These are phyloP conservation scores for Calcarisporium arbuscula DNA, from an alignment of 2,329 filamentous ascomycete genomes.

Conservation along the genomic window DNA sequence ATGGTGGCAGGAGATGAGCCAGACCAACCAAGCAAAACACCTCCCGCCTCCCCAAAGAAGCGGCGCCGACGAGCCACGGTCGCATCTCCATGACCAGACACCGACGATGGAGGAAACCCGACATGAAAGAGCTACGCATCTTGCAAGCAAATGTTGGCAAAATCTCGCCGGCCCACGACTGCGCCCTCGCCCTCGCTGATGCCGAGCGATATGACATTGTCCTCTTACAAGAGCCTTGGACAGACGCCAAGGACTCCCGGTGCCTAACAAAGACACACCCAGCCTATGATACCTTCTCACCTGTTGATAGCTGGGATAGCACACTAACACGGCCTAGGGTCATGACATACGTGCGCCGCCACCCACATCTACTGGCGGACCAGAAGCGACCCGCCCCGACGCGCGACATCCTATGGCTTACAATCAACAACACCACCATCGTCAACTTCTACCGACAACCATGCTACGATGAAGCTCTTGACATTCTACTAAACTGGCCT, in stretches of 20 bases:
- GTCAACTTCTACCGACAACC: conserved; percentile 12
- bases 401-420: conserved; percentile 11
- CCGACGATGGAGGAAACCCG: neutral
- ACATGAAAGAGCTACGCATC: conserved; percentile 5
- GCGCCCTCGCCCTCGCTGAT: conserved; percentile 11
- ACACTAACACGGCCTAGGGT: conserved; percentile 10
- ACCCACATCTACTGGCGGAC: conserved; percentile 7
- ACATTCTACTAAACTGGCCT: conserved; percentile 8
- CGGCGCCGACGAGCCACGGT: too few relatives aligned
- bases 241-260: conserved; percentile 1
- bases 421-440: conserved; percentile 8
- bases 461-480: conserved; percentile 6
- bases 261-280: conserved; percentile 8
- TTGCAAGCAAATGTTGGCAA: conserved; percentile 13
- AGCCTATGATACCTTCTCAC: conserved; percentile 4
- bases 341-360: conserved; percentile 11
- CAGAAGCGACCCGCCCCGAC: conserved; percentile 7
- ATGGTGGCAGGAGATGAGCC: too few relatives aligned
- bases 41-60: too few relatives aligned
- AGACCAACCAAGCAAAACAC: too few relatives aligned
- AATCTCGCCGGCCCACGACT: conserved; percentile 8
- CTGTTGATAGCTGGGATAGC: conserved; percentile 7
- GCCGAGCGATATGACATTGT: conserved; percentile 11
- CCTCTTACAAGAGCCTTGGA: conserved; percentile 13
- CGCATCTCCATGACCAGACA: conserved; percentile 4